Conservation (phyloP, 1,139 yeast genomes). For the Zygosaccharomyces sapae region DNA sequence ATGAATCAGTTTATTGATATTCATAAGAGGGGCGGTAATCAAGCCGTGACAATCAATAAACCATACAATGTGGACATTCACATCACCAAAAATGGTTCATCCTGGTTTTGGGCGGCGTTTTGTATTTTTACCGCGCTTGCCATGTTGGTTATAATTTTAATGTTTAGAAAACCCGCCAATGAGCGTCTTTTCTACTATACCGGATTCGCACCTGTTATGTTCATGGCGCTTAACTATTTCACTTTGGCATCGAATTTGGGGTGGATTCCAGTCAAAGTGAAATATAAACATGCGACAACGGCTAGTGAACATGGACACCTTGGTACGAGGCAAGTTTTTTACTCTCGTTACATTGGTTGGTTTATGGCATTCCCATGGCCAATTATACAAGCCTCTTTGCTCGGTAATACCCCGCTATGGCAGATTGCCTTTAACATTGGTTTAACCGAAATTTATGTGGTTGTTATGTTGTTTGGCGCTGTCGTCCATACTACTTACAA, state of each 20-base stretch:
- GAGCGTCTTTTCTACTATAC: constrained; percentile 25
- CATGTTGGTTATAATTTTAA: constrained; percentile 49
- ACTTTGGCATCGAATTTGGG: constrained; percentile 68
- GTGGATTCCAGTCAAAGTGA: constrained; percentile 51
- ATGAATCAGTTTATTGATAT: constrained; percentile 20
- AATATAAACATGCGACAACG: constrained; percentile 51
- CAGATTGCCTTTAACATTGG: constrained; percentile 42
- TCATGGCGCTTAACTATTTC: constrained; percentile 52
- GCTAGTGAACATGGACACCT: constrained; percentile 34
- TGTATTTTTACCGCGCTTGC: constrained; percentile 32
- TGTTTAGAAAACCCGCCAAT: constrained; percentile 36
- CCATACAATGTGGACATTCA: constrained; percentile 27
- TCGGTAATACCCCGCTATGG: constrained; percentile 42
- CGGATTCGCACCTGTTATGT: constrained; percentile 44
- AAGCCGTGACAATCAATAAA: constrained; percentile 24
- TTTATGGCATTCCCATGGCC: constrained; percentile 57
- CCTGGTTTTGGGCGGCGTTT: constrained; percentile 40
- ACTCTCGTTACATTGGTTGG: constrained; percentile 64
- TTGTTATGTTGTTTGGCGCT: constrained; percentile 52
- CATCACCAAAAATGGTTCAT: constrained; percentile 26
- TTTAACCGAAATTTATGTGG: constrained; percentile 48
- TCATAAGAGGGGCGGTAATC: constrained; percentile 26
- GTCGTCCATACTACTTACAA: constrained; percentile 55
- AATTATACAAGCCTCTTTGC: constrained; percentile 45
- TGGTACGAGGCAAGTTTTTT: constrained; percentile 58